Evolutionary conservation across 768 basidiomycete genomes (phyloP).

Genomic region (Trametes gibbosa): DNA sequence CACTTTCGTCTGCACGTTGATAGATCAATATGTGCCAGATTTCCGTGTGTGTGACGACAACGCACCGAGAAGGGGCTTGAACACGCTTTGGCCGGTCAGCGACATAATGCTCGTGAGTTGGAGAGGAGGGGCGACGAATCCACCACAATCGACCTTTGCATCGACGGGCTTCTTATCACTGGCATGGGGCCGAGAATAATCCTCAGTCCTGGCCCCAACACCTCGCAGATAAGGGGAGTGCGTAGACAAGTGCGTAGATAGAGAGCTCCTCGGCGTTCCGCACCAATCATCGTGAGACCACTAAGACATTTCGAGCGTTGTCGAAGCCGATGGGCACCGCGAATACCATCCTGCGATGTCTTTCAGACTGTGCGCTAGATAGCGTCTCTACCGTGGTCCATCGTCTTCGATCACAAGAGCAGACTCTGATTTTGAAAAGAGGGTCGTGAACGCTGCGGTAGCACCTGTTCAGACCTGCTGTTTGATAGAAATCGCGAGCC

Average conservation of each 20-base stretch:
- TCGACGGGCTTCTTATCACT: background rate
- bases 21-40: background rate
- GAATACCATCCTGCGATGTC: background rate
- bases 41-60: background rate
- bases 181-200: background rate
- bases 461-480: too few relatives aligned
- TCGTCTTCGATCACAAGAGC: too few relatives aligned
- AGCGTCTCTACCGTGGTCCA: too few relatives aligned
- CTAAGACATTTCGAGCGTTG: background rate
- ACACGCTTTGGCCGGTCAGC: background rate
- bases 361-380: too few relatives aligned
- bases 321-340: background rate
- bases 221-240: background rate
- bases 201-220: background rate
- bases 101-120: background rate
- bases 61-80: slow-evolving; percentile 41
- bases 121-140: background rate
- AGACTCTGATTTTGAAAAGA: too few relatives aligned
- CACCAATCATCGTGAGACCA: background rate
- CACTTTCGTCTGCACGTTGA: slow-evolving; percentile 36
- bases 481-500: too few relatives aligned
- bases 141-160: background rate
- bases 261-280: background rate
- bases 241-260: background rate
- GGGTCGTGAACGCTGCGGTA: too few relatives aligned